A percentile compares a stretch with the other conserved stretches of the same genome.
Evolutionary conservation across 805 yeast genomes (phyloP).

Genomic region (Candida maesae): DNA sequence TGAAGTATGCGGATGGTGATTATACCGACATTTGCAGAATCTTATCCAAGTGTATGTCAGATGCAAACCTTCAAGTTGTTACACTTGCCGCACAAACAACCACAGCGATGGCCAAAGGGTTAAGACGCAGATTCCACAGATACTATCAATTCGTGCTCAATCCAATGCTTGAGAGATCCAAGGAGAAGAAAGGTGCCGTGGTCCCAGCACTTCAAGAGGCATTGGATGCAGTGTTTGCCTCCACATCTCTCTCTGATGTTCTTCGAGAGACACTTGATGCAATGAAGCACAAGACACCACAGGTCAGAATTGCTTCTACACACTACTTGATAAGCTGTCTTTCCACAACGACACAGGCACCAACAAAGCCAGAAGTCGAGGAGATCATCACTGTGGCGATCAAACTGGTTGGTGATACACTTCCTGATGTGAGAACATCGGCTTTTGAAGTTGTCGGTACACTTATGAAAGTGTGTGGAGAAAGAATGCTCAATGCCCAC

Average conservation of each 20-base stretch:
- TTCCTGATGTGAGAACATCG: slow-evolving; percentile 76
- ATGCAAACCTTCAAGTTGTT: slow-evolving; percentile 86
- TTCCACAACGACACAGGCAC: slow-evolving; percentile 43
- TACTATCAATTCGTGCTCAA: slow-evolving; percentile 50
- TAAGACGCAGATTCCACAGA: slow-evolving; percentile 51
- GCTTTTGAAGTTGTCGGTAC: slow-evolving; percentile 79
- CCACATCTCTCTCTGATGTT: slow-evolving; percentile 49
- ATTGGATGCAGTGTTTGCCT: slow-evolving; percentile 57
- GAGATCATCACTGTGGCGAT: slow-evolving; percentile 50
- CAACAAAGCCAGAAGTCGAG: slow-evolving; percentile 52
- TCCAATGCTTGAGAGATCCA: slow-evolving; percentile 75
- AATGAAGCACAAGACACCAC: slow-evolving; percentile 79
- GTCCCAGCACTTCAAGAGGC: slow-evolving; percentile 66
- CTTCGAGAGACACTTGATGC: slow-evolving; percentile 56
- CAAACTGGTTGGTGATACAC: slow-evolving; percentile 75
- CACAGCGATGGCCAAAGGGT: slow-evolving; percentile 59
- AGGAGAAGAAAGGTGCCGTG: slow-evolving; percentile 81
- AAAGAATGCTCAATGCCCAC: slow-evolving; percentile 53
- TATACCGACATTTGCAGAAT: slow-evolving; percentile 58
- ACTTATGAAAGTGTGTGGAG: slow-evolving; percentile 78
- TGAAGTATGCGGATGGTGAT: slow-evolving; percentile 59
- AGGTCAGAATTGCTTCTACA: slow-evolving; percentile 67
- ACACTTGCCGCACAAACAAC: slow-evolving; percentile 70
- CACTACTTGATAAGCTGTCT: slow-evolving; percentile 63
- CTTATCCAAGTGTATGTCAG: slow-evolving; percentile 73